Evolutionary conservation across 2,329 filamentous ascomycete species (phyloP), one percentile per base, ranked within the genome.

Genomic region (Talaromyces sp.): DNA sequence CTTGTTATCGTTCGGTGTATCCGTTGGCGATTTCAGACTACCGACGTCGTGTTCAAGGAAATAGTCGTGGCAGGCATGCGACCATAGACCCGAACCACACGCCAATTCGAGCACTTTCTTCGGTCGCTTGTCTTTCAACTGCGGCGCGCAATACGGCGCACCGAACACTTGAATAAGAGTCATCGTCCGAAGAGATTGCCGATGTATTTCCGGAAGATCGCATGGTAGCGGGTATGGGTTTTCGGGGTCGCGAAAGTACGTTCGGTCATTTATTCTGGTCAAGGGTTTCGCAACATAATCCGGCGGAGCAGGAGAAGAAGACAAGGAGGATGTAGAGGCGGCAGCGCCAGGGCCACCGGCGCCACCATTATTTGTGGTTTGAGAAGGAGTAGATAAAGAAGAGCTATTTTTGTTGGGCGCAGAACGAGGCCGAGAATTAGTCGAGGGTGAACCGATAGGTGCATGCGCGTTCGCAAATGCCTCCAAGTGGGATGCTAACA

Each of bases 31-130:
- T 62, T 37, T 37, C 39, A 35, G n/a, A 8, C n/a, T 7, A 2
- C n/a, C 41, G 14, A 92, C 92, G 63, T 85, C 82, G 58, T 86
- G 84, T 64, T 85, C 83, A 73, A 93, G 92, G 10, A 63, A 57
- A 77, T 91, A 90, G 41, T 91, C 87, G 76, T 96, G 90, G 75
- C 92, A 96, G 82, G 92, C 88, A 37, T 91, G 89, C 70, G 91
- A 93, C 93, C 93, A 97, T 74, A 96, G 91, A 27, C 88, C 94
- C 22, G 90, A 90, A 19, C 93, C 93, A 76, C 94, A 98, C 35
- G 89, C 93, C 39, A 97, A 79, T 73, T 98, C 94, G 27, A 98
- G 83, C 33, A 98, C 89, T 68, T 88, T 88, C 71, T 84, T 84
- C 0, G 93, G 93, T 22, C 91, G 88, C 56, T 87, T 86, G 68